These are phyloP conservation scores for Terana coerulea DNA, from an alignment of 768 basidiomycete genomes.

Conservation along the genomic window DNA sequence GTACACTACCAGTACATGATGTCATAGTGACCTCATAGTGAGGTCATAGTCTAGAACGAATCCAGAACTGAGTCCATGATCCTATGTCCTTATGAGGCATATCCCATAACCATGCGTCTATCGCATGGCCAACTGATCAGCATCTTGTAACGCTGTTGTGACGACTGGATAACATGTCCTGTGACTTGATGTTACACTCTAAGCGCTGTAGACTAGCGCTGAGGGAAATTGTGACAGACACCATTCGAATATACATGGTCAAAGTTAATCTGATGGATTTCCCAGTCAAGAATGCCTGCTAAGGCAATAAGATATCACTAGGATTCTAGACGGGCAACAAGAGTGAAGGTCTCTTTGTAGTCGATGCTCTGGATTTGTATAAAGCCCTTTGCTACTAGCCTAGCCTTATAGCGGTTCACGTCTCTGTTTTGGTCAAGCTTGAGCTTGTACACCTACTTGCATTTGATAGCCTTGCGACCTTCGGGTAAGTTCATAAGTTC, in stretches of 20 bases:
- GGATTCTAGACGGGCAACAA: neutral
- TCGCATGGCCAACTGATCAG: no score
- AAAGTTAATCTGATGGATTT: slow-evolving; percentile 1
- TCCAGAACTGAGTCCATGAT: no score
- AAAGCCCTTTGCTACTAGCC: slow-evolving; percentile 34
- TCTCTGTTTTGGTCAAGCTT: slow-evolving; percentile 25
- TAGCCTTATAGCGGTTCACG: slow-evolving; percentile 25
- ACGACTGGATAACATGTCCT: no score
- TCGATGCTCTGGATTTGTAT: slow-evolving; percentile 28
- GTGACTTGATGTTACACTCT: no score
- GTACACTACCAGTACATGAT: no score
- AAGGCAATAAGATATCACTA: neutral
- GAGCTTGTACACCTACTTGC: slow-evolving; percentile 30
- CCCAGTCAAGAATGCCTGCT: neutral
- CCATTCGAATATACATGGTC: neutral
- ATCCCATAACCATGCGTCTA: no score
- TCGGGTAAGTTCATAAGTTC: neutral
- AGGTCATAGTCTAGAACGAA: no score
- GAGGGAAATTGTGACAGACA: no score
- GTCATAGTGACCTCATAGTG: no score
- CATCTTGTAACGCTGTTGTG: no score
- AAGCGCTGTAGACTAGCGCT: no score
- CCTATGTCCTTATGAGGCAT: no score
- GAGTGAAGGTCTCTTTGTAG: slow-evolving; percentile 28
- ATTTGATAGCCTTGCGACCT: slow-evolving; percentile 16